These are phyloP conservation scores for Dendrocalamus sinicus DNA, from an alignment of 176 grass and related monocot species.

Conservation along the genomic window DNA sequence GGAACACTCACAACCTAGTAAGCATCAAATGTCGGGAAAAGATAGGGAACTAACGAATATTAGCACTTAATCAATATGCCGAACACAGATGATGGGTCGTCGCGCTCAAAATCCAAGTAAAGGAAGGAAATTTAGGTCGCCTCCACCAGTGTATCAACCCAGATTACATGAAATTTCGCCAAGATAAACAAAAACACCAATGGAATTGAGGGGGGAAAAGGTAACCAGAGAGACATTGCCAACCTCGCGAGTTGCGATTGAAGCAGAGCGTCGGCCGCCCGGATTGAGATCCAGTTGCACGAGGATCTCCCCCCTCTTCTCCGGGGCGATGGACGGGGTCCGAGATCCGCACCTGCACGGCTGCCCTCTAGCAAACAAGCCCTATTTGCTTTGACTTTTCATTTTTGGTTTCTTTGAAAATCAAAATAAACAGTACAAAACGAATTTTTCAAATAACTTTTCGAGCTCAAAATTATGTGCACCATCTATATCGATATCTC, in stretches of 20 bases:
- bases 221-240: neutral
- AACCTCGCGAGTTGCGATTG: neutral
- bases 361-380: too few species aligned
- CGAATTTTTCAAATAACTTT: rapidly evolving
- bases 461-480: too few species aligned
- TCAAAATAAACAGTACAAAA: too few species aligned
- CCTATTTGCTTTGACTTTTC: too few species aligned
- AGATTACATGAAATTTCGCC: neutral
- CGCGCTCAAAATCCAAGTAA: neutral
- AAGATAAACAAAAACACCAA: neutral
- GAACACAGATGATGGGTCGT: neutral
- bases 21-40: neutral
- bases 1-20: too few species aligned
- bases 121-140: neutral
- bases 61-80: neutral
- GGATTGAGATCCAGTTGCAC: neutral
- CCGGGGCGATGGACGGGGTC: too few species aligned
- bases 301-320: neutral
- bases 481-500: rapidly evolving
- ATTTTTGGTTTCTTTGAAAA: too few species aligned
- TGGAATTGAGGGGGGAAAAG: too few species aligned
- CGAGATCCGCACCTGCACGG: too few species aligned
- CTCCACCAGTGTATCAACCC: neutral
- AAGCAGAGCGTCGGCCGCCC: neutral
- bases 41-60: too few species aligned